Conservation (phyloP, 2,329 filamentous ascomycete species). For the Penicillium sp. region DNA sequence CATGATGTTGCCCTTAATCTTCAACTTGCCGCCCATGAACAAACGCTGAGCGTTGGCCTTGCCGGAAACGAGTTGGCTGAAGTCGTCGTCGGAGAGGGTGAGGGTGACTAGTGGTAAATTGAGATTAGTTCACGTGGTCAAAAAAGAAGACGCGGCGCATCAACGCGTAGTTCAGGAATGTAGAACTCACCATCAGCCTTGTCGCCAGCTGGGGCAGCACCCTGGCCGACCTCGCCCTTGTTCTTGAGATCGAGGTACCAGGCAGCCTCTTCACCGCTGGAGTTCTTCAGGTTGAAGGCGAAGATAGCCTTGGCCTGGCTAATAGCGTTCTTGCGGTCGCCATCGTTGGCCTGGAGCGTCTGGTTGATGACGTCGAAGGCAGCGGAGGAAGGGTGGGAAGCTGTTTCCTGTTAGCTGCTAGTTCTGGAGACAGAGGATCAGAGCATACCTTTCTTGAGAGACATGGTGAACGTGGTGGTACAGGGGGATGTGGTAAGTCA, state of each 20-base stretch:
- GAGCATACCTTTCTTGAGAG: constrained; percentile 68
- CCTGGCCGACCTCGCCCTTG: constrained; percentile 76
- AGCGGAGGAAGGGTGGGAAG: constrained; percentile 81
- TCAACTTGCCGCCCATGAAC: constrained; percentile 98
- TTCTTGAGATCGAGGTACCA: constrained; percentile 98
- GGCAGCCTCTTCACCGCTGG: constrained; percentile 70
- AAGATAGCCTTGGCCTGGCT: constrained; percentile 86
- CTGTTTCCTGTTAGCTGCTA: constrained; percentile 43
- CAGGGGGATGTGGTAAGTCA: constrained; percentile 1
- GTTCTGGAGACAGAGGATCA: constrained; percentile 3
- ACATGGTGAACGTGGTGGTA: constrained; percentile 55
- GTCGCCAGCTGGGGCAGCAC: constrained; percentile 63
- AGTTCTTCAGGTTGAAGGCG: constrained; percentile 90
- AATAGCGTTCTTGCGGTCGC: constrained; percentile 81
- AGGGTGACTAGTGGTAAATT: constrained; percentile 67
- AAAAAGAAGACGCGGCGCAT: background rate
- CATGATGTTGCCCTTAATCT: constrained; percentile 98
- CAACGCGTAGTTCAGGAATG: background rate
- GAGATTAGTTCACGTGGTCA: constrained; percentile 7
- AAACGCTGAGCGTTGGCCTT: constrained; percentile 92
- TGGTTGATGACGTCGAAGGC: constrained; percentile 87
- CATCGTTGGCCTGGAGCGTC: constrained; percentile 65
- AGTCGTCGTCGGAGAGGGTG: constrained; percentile 78
- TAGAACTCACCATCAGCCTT: constrained; percentile 74
- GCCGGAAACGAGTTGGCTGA: constrained; percentile 75